Evolutionary conservation across 805 yeast species (phyloP).

Genomic region (Pichia paraexigua): DNA sequence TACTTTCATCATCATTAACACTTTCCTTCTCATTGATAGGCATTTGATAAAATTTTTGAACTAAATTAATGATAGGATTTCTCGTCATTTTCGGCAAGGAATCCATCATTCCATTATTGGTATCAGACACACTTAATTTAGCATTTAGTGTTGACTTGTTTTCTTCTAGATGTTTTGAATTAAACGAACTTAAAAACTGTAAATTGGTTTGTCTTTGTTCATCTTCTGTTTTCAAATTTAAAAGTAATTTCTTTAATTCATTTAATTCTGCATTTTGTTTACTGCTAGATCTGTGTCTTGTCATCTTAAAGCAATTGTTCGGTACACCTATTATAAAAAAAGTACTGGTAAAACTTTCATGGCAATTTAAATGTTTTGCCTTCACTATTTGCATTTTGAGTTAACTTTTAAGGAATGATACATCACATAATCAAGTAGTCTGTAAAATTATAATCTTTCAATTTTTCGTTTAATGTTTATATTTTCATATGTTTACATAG

Average conservation of each 20-base stretch:
- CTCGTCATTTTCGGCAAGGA: not conserved
- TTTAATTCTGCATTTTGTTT: not conserved
- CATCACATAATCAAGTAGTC: not conserved
- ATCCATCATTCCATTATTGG: not conserved
- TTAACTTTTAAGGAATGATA: not conserved
- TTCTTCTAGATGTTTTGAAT: not conserved
- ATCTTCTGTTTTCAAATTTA: not conserved
- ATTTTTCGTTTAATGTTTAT: not conserved
- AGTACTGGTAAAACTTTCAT: not conserved
- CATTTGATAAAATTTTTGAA: not conserved
- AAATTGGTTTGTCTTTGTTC: not conserved
- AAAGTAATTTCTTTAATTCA: not conserved
- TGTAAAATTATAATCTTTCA: not conserved
- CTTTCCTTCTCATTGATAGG: not conserved
- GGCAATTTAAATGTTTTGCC: not conserved
- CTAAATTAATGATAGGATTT: not conserved
- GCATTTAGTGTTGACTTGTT: not conserved
- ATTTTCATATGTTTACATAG: too few relatives aligned
- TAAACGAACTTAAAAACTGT: not conserved
- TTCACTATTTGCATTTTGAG: not conserved
- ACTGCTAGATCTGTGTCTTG: not conserved
- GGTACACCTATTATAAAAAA: too few relatives aligned
- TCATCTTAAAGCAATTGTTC: not conserved
- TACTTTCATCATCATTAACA: conserved; percentile 1
- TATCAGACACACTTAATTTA: not conserved